phyloP scores from a whole-genome alignment of 2,329 filamentous ascomycete genomes.

The Aspergillus glaucus region DNA sequence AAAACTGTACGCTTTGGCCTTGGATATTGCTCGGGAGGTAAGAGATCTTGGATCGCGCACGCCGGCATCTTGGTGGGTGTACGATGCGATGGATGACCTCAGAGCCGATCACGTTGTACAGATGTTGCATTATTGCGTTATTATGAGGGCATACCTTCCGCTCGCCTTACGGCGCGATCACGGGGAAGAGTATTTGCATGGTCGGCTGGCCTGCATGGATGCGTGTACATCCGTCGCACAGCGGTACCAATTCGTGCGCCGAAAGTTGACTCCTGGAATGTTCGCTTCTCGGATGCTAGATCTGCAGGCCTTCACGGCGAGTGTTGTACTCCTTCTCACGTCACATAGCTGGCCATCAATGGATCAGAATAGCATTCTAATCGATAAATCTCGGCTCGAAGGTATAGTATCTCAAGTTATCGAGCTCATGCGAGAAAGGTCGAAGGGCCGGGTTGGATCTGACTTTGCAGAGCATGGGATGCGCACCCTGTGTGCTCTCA shows the following conservation, averaged over 20 bases:
- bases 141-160: slow-evolving; percentile 12
- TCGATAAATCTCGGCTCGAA: not conserved
- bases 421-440: slow-evolving; percentile 5
- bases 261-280: slow-evolving; percentile 8
- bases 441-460: slow-evolving; percentile 3
- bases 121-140: slow-evolving; percentile 9
- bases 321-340: slow-evolving; percentile 8
- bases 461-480: slow-evolving; percentile 6
- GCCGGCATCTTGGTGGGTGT: slow-evolving; percentile 9
- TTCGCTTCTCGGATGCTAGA: slow-evolving; percentile 10
- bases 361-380: no score
- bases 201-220: slow-evolving; percentile 12
- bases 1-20: slow-evolving; percentile 1
- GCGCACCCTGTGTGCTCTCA: slow-evolving; percentile 6
- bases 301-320: slow-evolving; percentile 12
- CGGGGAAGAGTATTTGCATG: slow-evolving; percentile 9
- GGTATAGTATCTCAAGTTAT: slow-evolving; percentile 5
- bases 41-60: slow-evolving; percentile 7
- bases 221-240: slow-evolving; percentile 10
- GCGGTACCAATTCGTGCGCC: slow-evolving; percentile 7
- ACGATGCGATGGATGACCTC: not conserved
- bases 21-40: slow-evolving; percentile 9
- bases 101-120: slow-evolving; percentile 10
- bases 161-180: slow-evolving; percentile 7
- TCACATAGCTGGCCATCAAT: slow-evolving; percentile 2